Evolutionary conservation across 2,329 filamentous ascomycete species (phyloP).

Genomic region (Elsinoe necatrix): DNA sequence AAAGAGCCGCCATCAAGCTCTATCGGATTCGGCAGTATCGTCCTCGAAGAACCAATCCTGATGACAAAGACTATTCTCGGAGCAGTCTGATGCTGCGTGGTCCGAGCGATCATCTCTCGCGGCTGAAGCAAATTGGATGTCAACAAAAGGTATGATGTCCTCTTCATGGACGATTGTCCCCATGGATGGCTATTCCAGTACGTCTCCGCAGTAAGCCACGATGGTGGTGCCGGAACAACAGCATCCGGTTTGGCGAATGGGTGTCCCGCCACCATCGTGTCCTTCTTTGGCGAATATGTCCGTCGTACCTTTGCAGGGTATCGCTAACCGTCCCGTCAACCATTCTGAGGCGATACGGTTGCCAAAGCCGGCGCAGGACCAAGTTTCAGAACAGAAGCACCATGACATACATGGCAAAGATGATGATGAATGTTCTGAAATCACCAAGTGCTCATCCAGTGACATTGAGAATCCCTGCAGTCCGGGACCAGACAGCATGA

Average conservation of each 20-base stretch:
- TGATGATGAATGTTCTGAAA: not conserved
- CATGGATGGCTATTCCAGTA: constrained; percentile 30
- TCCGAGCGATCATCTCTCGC: constrained; percentile 32
- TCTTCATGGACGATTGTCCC: constrained; percentile 27
- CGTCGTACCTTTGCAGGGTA: constrained; percentile 20
- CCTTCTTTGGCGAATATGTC: constrained; percentile 32
- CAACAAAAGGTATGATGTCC: constrained; percentile 25
- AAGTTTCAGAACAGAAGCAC: not conserved
- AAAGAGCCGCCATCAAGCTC: constrained; percentile 17
- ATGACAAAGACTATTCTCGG: constrained; percentile 32
- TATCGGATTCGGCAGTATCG: constrained; percentile 20
- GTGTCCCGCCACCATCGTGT: constrained; percentile 33
- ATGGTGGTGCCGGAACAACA: constrained; percentile 33
- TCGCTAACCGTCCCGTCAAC: constrained; percentile 26
- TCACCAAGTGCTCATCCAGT: not conserved
- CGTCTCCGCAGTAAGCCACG: constrained; percentile 32
- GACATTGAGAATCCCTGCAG: not conserved
- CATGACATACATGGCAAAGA: not conserved
- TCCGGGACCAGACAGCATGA: not conserved
- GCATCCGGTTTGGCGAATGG: constrained; percentile 31
- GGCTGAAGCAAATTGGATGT: constrained; percentile 33
- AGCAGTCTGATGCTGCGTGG: constrained; percentile 27
- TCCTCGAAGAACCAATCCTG: constrained; percentile 29
- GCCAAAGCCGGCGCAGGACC: constrained; percentile 35
- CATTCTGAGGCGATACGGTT: constrained; percentile 41